Percentiles rank a stretch among this genome's conserved stretches.
phyloP scores from a whole-genome alignment of 2,329 filamentous ascomycete species.

The Fusarium oxysporum region DNA sequence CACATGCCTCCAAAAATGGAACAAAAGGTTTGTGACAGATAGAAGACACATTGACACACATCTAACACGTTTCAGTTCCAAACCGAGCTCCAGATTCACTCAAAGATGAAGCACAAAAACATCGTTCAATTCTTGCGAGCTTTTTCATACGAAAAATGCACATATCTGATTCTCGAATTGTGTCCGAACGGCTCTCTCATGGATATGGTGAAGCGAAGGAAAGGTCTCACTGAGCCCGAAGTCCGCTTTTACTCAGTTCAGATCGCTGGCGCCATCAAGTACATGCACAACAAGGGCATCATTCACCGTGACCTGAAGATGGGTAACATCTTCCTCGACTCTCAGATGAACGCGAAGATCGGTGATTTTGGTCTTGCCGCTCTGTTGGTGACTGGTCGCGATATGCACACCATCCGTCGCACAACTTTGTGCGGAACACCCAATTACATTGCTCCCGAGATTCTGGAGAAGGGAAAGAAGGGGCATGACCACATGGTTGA shows the following conservation, averaged over 20 bases:
- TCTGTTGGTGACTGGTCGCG: constrained; percentile 88
- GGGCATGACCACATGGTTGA: constrained; percentile 98
- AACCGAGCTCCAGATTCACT: constrained; percentile 95
- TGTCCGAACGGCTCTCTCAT: constrained; percentile 96
- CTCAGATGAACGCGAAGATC: constrained; percentile 96
- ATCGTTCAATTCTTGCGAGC: constrained; percentile 96
- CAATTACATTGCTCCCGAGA: constrained; percentile 98
- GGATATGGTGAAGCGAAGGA: constrained; percentile 96
- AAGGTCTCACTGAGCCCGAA: constrained; percentile 91
- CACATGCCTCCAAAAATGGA: constrained; percentile 86
- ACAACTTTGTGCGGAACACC: constrained; percentile 97
- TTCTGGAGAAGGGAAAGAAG: constrained; percentile 91
- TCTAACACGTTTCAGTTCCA: constrained; percentile 64
- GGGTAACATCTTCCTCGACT: constrained; percentile 96
- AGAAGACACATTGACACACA: not conserved
- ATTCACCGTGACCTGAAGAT: constrained; percentile 98
- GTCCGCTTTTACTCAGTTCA: constrained; percentile 94
- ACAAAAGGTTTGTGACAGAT: constrained; percentile 74
- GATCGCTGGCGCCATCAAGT: constrained; percentile 96
- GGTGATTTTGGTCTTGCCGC: constrained; percentile 97
- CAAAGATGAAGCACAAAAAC: constrained; percentile 95
- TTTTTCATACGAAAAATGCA: constrained; percentile 89
- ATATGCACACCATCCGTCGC: constrained; percentile 84
- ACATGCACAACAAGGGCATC: constrained; percentile 94
- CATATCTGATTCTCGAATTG: constrained; percentile 93